phyloP scores from a whole-genome alignment of 176 grass and related monocot genomes.

The Triticum monococcum region DNA sequence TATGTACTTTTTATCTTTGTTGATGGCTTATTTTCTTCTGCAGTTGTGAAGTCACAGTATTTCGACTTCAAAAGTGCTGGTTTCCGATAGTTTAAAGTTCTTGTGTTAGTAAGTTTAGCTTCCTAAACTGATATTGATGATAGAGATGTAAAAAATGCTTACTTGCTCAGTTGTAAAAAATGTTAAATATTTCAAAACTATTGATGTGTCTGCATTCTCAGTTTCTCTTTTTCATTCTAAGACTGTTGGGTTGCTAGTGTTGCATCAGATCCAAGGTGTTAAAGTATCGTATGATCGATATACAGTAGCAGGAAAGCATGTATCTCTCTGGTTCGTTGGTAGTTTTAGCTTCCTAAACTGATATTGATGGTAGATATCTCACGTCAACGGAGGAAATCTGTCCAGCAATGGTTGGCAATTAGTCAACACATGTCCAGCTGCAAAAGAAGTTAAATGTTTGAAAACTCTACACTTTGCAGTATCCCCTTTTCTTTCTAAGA shows the following conservation, averaged over 20 bases:
- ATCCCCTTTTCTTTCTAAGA: not conserved
- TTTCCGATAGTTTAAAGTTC: not conserved
- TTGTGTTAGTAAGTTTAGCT: not conserved
- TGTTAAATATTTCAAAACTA: not conserved
- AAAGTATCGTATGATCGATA: not conserved
- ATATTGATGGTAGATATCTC: not conserved
- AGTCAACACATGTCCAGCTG: not conserved
- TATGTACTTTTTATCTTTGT: not conserved
- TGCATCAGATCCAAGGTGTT: not conserved
- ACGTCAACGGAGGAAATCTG: not conserved
- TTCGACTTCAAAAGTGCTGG: not conserved
- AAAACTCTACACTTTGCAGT: not conserved
- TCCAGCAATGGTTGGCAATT: not conserved
- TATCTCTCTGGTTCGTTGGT: not conserved
- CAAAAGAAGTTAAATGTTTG: not conserved
- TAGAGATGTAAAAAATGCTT: not conserved
- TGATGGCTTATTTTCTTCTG: not conserved
- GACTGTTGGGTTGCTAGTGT: not conserved
- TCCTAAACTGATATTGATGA: not conserved
- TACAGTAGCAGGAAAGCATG: not conserved
- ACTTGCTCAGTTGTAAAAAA: not conserved
- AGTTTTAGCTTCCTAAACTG: too few species aligned
- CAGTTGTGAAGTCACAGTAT: not conserved
- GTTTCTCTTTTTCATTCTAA: not conserved
- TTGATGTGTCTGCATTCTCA: not conserved